Conservation (phyloP, 306 rosid species). For the Cicer pinnatifidum region DNA sequence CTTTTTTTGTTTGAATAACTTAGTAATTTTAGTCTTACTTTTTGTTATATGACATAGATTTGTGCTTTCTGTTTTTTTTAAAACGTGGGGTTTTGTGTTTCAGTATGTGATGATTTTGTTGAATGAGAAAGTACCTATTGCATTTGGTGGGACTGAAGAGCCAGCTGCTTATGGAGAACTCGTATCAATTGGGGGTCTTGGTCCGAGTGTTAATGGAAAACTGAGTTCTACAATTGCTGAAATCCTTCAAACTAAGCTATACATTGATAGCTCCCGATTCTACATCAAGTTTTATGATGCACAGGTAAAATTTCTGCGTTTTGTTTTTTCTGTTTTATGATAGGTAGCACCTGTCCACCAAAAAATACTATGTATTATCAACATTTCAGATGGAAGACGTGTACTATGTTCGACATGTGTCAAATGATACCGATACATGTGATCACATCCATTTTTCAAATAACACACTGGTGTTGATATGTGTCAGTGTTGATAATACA, state of each 20-base stretch:
- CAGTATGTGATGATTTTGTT: constrained; percentile 95
- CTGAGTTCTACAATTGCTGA: constrained; percentile 90
- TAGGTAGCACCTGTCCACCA: background rate
- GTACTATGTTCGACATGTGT: too few species aligned
- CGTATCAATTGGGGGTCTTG: constrained; percentile 88
- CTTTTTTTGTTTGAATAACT: background rate
- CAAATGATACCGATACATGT: too few species aligned
- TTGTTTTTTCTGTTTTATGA: constrained; percentile 19
- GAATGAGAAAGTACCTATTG: constrained; percentile 84
- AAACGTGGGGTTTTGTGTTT: constrained; percentile 3
- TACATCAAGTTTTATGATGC: constrained; percentile 85
- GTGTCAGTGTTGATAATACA: too few species aligned
- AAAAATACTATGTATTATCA: too few species aligned
- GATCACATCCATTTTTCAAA: too few species aligned
- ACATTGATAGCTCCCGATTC: constrained; percentile 82
- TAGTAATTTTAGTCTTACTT: background rate
- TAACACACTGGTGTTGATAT: too few species aligned
- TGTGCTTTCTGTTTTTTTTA: background rate
- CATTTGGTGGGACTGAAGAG: constrained; percentile 85
- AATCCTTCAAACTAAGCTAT: constrained; percentile 83
- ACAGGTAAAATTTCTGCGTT: constrained; percentile 54
- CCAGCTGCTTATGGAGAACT: constrained; percentile 95
- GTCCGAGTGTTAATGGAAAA: constrained; percentile 77
- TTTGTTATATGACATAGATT: constrained; percentile 2
- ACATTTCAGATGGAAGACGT: too few species aligned